Percentiles rank a stretch among this genome's conserved stretches.
phyloP scores from a whole-genome alignment of 345 rosid genomes.

The Bruguiera parviflora region DNA sequence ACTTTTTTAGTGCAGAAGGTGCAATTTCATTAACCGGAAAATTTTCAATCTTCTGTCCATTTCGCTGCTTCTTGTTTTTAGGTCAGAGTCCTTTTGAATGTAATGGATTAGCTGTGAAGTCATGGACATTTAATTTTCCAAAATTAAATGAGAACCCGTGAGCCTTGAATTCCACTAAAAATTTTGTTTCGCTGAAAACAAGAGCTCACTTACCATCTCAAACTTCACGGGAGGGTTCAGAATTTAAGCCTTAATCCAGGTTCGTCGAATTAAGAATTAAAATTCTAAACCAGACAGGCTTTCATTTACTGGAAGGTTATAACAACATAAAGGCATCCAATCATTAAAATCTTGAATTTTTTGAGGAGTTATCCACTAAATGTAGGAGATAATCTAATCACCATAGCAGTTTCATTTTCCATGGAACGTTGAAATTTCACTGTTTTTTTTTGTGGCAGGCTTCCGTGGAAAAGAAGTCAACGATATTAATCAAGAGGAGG shows the following conservation, averaged over 20 bases:
- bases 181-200: not conserved
- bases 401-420: constrained; percentile 1
- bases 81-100: not conserved
- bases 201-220: too few species aligned
- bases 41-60: not conserved
- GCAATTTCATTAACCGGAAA: too few species aligned
- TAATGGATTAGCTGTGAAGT: not conserved
- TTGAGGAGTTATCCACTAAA: not conserved
- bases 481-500: not conserved
- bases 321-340: too few species aligned
- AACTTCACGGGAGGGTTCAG: too few species aligned
- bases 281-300: too few species aligned
- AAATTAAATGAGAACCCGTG: not conserved
- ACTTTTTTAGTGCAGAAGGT: too few species aligned
- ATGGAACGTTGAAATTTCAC: constrained; percentile 7
- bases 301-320: too few species aligned
- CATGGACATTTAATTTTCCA: not conserved
- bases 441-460: not conserved
- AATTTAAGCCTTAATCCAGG: too few species aligned
- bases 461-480: constrained; percentile 3
- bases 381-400: too few species aligned
- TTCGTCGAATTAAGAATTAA: too few species aligned
- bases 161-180: not conserved
- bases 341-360: too few species aligned
- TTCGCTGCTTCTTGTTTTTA: not conserved